These are phyloP conservation scores for Solanum appendiculatum DNA, from an alignment of 257 asterid species.

Conservation along the genomic window DNA sequence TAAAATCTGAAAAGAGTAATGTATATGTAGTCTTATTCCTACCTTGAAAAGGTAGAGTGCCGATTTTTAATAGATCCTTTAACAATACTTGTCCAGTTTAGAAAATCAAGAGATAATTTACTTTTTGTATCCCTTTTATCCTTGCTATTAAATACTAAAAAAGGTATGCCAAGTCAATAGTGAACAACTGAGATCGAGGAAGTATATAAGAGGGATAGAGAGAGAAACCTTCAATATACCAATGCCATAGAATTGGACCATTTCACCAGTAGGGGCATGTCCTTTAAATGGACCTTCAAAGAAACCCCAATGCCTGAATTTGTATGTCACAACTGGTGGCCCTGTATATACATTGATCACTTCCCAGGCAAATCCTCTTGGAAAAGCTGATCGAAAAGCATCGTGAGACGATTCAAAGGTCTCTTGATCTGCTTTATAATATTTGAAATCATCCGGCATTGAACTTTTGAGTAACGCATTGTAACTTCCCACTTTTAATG, in stretches of 20 bases:
- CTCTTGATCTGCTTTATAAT: constrained; percentile 73
- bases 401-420: constrained; percentile 80
- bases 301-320: constrained; percentile 91
- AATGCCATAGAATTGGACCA: constrained; percentile 60
- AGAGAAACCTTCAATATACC: constrained; percentile 50
- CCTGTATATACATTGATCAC: constrained; percentile 59
- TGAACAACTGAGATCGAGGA: no score
- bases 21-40: no score
- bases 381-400: constrained; percentile 52
- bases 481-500: constrained; percentile 65
- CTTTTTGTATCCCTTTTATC: no score
- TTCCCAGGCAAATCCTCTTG: constrained; percentile 93
- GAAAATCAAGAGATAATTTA: no score
- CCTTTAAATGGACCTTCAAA: constrained; percentile 84
- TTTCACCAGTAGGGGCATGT: constrained; percentile 61
- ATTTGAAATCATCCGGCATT: constrained; percentile 61
- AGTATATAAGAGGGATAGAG: background rate
- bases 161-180: no score
- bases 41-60: no score
- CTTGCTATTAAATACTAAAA: no score
- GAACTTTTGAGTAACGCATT: constrained; percentile 76
- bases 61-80: no score
- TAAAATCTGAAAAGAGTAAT: no score
- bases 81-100: no score
- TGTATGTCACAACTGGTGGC: constrained; percentile 65